These are phyloP conservation scores for Keithomyces neogunnii DNA, from an alignment of 2,329 filamentous ascomycete genomes.

Conservation along the genomic window DNA sequence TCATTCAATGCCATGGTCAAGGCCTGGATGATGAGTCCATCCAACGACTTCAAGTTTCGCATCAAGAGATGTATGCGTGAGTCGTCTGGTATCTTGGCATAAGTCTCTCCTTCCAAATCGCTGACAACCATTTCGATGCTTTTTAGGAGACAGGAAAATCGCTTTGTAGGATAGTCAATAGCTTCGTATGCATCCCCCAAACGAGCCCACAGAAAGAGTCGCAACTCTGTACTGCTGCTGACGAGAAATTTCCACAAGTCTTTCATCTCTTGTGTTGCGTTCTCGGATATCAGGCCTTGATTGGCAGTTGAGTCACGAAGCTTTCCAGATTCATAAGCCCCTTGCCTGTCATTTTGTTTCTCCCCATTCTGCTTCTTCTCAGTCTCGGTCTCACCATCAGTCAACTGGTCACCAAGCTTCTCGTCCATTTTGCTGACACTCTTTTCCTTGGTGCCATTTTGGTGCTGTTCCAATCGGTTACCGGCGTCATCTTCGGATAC, in stretches of 20 bases:
- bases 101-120: slow-evolving; percentile 54
- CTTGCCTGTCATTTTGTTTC: background rate
- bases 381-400: background rate
- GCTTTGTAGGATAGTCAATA: slow-evolving; percentile 80
- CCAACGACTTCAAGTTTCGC: slow-evolving; percentile 68
- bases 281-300: slow-evolving; percentile 38
- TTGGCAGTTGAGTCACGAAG: slow-evolving; percentile 1
- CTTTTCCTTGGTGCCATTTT: background rate
- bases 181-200: slow-evolving; percentile 81
- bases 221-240: slow-evolving; percentile 71
- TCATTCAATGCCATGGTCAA: slow-evolving; percentile 63
- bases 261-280: slow-evolving; percentile 48
- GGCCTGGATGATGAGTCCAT: slow-evolving; percentile 65
- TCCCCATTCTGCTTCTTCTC: background rate
- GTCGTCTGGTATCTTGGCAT: slow-evolving; percentile 47
- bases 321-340: slow-evolving; percentile 10
- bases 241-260: slow-evolving; percentile 83
- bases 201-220: slow-evolving; percentile 81
- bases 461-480: background rate
- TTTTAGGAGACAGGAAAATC: slow-evolving; percentile 77
- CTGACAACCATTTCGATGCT: slow-evolving; percentile 75
- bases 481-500: slow-evolving; percentile 16
- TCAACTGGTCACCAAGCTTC: background rate
- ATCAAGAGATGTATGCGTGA: slow-evolving; percentile 65
- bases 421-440: background rate